Evolutionary conservation across 768 basidiomycete genomes (phyloP).

Genomic region (Collybia nuda): DNA sequence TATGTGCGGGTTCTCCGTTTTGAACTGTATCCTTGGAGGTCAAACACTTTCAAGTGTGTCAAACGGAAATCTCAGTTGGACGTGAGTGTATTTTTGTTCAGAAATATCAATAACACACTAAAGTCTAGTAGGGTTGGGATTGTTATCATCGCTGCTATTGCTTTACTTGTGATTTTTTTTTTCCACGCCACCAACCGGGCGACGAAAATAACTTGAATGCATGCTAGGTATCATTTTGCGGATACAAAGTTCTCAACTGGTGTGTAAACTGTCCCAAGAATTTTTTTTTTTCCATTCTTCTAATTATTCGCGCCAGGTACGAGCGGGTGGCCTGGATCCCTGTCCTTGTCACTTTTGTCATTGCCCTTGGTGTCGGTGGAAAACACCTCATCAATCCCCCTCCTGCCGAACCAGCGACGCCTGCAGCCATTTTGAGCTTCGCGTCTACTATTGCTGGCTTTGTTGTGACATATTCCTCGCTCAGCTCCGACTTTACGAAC

Average conservation of each 20-base stretch:
- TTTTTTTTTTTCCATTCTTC: background rate
- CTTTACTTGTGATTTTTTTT: conserved; percentile 55
- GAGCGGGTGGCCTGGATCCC: conserved; percentile 80
- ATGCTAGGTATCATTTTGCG: conserved; percentile 59
- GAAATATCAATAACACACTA: background rate
- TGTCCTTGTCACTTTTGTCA: conserved; percentile 67
- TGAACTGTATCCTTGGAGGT: conserved; percentile 74
- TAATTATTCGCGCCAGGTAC: too few species aligned
- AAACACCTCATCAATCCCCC: conserved; percentile 58
- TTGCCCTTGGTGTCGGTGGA: conserved; percentile 72
- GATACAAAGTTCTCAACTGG: conserved; percentile 49
- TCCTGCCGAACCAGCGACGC: conserved; percentile 53
- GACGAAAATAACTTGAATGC: background rate
- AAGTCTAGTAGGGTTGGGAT: conserved; percentile 64
- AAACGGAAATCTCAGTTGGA: conserved; percentile 40
- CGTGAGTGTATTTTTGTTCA: conserved; percentile 24
- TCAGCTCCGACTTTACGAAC: conserved; percentile 74
- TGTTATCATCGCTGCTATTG: conserved; percentile 69
- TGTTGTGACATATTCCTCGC: conserved; percentile 57
- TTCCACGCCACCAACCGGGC: conserved; percentile 22
- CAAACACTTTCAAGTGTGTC: conserved; percentile 44
- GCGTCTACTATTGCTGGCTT: conserved; percentile 74
- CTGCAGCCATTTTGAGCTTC: conserved; percentile 57
- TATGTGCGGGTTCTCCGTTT: conserved; percentile 68
- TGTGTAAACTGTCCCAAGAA: conserved; percentile 7